Conservation (phyloP, 495 filamentous ascomycete species). For the Cryomyces minteri region DNA sequence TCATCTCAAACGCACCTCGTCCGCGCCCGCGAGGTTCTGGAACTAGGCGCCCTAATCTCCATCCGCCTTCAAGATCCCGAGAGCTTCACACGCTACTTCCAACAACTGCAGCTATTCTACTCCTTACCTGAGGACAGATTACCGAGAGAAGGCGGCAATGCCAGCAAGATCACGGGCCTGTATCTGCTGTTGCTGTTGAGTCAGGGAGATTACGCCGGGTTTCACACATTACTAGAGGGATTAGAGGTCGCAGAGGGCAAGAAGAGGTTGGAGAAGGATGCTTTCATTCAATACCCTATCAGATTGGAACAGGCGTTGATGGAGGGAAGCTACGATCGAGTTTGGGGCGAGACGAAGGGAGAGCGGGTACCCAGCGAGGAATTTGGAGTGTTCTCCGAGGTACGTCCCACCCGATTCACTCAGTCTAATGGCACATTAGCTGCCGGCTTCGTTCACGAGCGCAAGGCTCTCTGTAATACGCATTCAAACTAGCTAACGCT, state of each 20-base stretch:
- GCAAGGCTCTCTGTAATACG: neutral
- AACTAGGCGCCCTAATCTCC: constrained; percentile 71
- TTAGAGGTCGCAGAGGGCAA: constrained; percentile 47
- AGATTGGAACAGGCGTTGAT: constrained; percentile 90
- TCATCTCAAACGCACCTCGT: constrained; percentile 40
- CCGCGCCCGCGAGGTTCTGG: constrained; percentile 66
- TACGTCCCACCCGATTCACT: constrained; percentile 20
- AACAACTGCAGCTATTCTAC: constrained; percentile 91
- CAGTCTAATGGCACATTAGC: neutral
- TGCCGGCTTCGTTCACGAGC: neutral
- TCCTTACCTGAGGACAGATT: constrained; percentile 31
- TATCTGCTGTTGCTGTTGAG: constrained; percentile 81
- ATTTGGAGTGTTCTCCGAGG: constrained; percentile 85
- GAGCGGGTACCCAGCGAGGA: constrained; percentile 88
- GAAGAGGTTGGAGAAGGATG: constrained; percentile 54
- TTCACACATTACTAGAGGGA: constrained; percentile 84
- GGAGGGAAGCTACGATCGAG: constrained; percentile 97
- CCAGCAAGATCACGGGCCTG: constrained; percentile 83
- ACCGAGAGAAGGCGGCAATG: constrained; percentile 30
- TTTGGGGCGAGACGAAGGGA: constrained; percentile 90
- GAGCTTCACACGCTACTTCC: constrained; percentile 85
- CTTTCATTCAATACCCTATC: constrained; percentile 81
- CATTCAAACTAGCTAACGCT: constrained; percentile 1
- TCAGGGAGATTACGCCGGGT: constrained; percentile 78
- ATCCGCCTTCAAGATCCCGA: constrained; percentile 78